phyloP scores from a whole-genome alignment of 768 basidiomycete genomes.

The Boletus huronensis region DNA sequence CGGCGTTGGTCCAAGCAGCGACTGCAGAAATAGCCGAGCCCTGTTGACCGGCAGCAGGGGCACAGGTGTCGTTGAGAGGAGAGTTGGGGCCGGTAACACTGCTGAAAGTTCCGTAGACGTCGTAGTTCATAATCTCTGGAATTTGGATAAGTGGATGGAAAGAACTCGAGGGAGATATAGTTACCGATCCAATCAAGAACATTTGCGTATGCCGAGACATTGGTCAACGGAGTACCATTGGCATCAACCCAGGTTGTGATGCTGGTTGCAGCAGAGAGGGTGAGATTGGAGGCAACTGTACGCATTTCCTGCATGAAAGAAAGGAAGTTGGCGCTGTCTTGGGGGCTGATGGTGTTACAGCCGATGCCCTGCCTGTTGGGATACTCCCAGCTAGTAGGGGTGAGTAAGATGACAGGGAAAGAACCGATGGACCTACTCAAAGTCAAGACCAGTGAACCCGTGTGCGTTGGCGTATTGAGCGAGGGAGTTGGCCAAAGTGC shows the following conservation, averaged over 20 bases:
- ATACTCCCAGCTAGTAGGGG: constrained; percentile 74
- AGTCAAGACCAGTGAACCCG: constrained; percentile 60
- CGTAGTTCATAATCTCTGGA: constrained; percentile 69
- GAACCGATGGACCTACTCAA: constrained; percentile 47
- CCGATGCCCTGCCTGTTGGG: constrained; percentile 64
- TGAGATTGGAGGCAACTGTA: constrained; percentile 48
- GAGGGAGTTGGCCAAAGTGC: constrained; percentile 54
- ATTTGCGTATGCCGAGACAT: constrained; percentile 63
- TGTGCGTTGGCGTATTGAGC: constrained; percentile 46
- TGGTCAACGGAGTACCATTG: constrained; percentile 50
- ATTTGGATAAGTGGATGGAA: constrained; percentile 22
- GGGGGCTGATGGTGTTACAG: constrained; percentile 59
- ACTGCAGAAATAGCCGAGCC: constrained; percentile 81
- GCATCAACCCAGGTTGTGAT: constrained; percentile 62
- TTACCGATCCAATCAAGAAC: constrained; percentile 69
- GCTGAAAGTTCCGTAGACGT: constrained; percentile 53
- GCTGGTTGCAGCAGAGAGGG: constrained; percentile 71
- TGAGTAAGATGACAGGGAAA: not conserved
- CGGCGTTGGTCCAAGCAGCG: constrained; percentile 68
- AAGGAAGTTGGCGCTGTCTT: constrained; percentile 79
- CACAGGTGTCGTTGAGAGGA: constrained; percentile 78
- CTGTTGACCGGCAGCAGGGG: constrained; percentile 48
- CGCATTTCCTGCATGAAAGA: constrained; percentile 72
- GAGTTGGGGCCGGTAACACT: constrained; percentile 73
- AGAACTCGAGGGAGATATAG: constrained; percentile 20